Percentiles rank a stretch among this genome's conserved stretches.
Evolutionary conservation across 768 basidiomycete genomes (phyloP).

Genomic region (Pleurotus eryngii): DNA sequence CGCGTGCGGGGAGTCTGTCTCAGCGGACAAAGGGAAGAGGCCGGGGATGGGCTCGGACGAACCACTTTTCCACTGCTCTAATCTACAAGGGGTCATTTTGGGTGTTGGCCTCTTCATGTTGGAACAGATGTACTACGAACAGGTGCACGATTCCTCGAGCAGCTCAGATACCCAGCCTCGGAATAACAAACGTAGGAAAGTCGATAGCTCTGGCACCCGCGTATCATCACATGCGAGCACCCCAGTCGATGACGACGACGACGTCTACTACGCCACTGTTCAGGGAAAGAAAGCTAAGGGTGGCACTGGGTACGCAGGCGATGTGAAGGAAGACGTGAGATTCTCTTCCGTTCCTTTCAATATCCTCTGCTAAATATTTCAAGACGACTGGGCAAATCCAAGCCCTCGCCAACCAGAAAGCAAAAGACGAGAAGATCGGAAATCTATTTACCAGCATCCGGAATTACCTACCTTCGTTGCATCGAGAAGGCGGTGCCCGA

Average conservation of each 20-base stretch:
- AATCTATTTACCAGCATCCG: constrained; percentile 67
- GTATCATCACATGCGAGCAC: constrained; percentile 18
- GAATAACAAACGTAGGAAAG: constrained; percentile 46
- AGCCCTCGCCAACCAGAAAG: constrained; percentile 68
- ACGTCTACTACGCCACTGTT: constrained; percentile 36
- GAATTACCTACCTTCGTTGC: constrained; percentile 79
- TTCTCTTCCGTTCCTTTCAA: background rate
- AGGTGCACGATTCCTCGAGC: constrained; percentile 34
- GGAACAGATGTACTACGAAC: constrained; percentile 66
- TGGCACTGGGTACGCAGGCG: constrained; percentile 87
- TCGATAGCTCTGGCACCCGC: constrained; percentile 17
- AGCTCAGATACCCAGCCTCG: constrained; percentile 31
- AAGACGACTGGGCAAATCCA: constrained; percentile 80
- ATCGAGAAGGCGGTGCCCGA: constrained; percentile 70
- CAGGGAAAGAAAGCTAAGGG: constrained; percentile 68
- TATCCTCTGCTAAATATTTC: constrained; percentile 2
- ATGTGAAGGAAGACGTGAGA: constrained; percentile 81
- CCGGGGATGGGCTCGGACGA: constrained; percentile 45
- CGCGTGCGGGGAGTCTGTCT: constrained; percentile 71
- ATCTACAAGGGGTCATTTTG: constrained; percentile 84
- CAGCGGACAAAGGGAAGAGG: constrained; percentile 40
- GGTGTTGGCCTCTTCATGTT: constrained; percentile 90
- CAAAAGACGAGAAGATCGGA: constrained; percentile 73
- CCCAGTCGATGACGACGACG: constrained; percentile 49
- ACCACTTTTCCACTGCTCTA: constrained; percentile 83